A percentile compares a stretch with the other conserved stretches of the same genome.
These are phyloP conservation scores for Penicillium canariense DNA, from an alignment of 495 filamentous ascomycete species.

Conservation along the genomic window DNA sequence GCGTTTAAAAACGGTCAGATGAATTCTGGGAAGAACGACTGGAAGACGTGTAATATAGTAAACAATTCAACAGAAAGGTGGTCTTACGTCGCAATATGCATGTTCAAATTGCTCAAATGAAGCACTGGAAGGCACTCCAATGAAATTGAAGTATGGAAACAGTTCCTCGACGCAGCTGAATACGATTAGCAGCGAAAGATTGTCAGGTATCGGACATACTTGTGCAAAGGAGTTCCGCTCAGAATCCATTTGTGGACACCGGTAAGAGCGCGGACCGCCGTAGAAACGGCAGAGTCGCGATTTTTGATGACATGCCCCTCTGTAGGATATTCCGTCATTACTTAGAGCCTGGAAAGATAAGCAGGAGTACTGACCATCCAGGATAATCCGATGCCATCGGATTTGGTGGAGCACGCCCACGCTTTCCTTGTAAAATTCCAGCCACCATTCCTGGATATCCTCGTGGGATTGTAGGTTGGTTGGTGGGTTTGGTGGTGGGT, in stretches of 20 bases:
- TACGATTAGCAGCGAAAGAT: neutral
- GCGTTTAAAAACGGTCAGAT: constrained; percentile 1
- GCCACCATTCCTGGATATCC: constrained; percentile 38
- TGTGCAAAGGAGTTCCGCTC: constrained; percentile 60
- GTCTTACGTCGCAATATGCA: constrained; percentile 42
- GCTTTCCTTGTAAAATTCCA: constrained; percentile 27
- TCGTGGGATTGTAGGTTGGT: constrained; percentile 18
- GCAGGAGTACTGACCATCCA: constrained; percentile 48
- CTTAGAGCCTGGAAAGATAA: neutral
- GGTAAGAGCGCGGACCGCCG: constrained; percentile 53
- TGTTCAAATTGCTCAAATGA: constrained; percentile 43
- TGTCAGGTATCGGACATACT: constrained; percentile 24
- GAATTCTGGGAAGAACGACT: neutral
- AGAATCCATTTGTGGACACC: constrained; percentile 58
- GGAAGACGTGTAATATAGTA: neutral
- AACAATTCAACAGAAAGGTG: neutral
- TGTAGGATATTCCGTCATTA: neutral
- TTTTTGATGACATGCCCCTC: constrained; percentile 64
- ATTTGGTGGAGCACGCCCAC: constrained; percentile 47
- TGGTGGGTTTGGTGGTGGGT: constrained; percentile 39
- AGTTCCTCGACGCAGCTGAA: constrained; percentile 44
- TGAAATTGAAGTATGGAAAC: constrained; percentile 61
- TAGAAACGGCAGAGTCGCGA: constrained; percentile 39
- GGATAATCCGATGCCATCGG: constrained; percentile 53
- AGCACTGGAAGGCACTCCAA: constrained; percentile 45